Percentiles rank a stretch among this genome's conserved stretches.
Conservation (phyloP, 306 rosid species). For the barrel medic (Medicago truncatula) region MtrunA17r5.0-ANR NC_053044.1:29967501-29968000, state of each 20-base stretch:
- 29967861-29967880: constrained; percentile 88
- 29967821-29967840: neutral
- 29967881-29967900: constrained; percentile 94
- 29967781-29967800: neutral
- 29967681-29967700: neutral
- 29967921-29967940: constrained; percentile 78
- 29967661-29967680: no score
- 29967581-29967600: no score
- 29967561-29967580: no score
- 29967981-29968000: neutral
- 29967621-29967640: no score
- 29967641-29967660: no score
- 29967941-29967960: constrained; percentile 85
- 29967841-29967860: constrained; percentile 40
- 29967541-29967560: no score
- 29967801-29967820: neutral
- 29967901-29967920: constrained; percentile 83
- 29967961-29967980: constrained; percentile 10
- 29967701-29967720: neutral
- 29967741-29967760: neutral
- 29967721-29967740: neutral
- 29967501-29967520: no score
- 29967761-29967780: constrained; percentile 10
- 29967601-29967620: no score
- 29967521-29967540: no score